phyloP scores from a whole-genome alignment of 441 rosid species.

The Breynia disticha region DNA sequence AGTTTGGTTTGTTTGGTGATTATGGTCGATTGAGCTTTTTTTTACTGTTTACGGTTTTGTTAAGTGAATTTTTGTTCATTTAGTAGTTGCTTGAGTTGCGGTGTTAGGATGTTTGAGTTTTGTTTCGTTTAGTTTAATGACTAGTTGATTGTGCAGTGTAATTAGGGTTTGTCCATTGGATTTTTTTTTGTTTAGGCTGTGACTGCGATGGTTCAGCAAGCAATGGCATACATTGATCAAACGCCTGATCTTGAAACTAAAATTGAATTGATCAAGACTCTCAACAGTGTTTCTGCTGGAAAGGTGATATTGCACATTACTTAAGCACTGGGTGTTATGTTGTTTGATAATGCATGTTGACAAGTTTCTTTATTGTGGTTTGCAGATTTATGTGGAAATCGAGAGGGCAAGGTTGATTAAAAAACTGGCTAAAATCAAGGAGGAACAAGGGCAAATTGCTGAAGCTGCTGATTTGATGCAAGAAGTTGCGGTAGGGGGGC shows the following conservation, averaged over 20 bases:
- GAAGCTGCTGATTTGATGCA: slow-evolving; percentile 99
- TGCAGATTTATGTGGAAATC: slow-evolving; percentile 90
- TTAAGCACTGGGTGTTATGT: background rate
- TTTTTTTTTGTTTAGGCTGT: slow-evolving; percentile 48
- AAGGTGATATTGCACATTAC: slow-evolving; percentile 37
- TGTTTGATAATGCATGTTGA: background rate
- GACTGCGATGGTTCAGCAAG: slow-evolving; percentile 96
- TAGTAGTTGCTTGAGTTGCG: no score
- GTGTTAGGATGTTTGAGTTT: no score
- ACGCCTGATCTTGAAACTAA: slow-evolving; percentile 86
- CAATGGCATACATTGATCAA: slow-evolving; percentile 86
- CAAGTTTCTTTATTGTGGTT: background rate
- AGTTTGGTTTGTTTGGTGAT: no score
- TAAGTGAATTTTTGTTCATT: no score
- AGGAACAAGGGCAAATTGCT: slow-evolving; percentile 80
- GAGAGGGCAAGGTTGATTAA: slow-evolving; percentile 91
- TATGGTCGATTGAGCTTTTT: no score
- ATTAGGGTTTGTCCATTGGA: no score
- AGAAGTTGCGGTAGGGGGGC: slow-evolving; percentile 80
- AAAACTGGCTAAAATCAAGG: slow-evolving; percentile 94
- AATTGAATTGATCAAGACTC: slow-evolving; percentile 76
- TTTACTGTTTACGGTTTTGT: no score
- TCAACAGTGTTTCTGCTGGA: slow-evolving; percentile 85
- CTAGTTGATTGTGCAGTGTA: no score
- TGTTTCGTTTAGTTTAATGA: no score